A percentile compares a stretch with the other conserved stretches of the same genome.
These are phyloP conservation scores for Cyclotella distinguenda DNA, from an alignment of 108 stramenopile genomes.

Conservation along the genomic window DNA sequence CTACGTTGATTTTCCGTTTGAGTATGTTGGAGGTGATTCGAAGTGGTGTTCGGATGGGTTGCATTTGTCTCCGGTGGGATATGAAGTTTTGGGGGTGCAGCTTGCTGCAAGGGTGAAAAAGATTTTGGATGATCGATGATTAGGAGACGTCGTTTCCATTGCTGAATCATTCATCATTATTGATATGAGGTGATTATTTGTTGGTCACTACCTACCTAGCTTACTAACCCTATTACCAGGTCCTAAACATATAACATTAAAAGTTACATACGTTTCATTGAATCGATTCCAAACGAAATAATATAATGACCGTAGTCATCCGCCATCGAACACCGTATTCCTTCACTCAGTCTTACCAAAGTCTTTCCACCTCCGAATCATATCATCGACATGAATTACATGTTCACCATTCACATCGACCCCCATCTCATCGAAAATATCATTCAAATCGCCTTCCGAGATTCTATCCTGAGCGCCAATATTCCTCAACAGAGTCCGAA, in stretches of 20 bases:
- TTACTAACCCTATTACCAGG: too few relatives aligned
- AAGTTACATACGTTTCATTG: too few relatives aligned
- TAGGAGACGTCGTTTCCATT: too few relatives aligned
- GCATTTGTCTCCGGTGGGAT: constrained; percentile 66
- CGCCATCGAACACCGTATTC: neutral
- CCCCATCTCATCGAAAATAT: constrained; percentile 34
- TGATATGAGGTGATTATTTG: too few relatives aligned
- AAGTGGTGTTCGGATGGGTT: constrained; percentile 61
- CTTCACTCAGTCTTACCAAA: neutral
- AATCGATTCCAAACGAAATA: neutral
- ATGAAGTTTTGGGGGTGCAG: constrained; percentile 50
- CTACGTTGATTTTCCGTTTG: constrained; percentile 60
- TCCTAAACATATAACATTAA: too few relatives aligned
- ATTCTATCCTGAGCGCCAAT: constrained; percentile 34
- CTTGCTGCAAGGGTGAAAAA: constrained; percentile 53
- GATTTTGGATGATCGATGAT: constrained; percentile 29
- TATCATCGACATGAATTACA: constrained; percentile 26
- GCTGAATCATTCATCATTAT: too few relatives aligned
- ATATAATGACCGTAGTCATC: too few relatives aligned
- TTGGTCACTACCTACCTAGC: too few relatives aligned
- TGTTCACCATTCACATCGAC: constrained; percentile 16
- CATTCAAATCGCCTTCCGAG: constrained; percentile 21
- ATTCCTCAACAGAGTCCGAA: constrained; percentile 25
- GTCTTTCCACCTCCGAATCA: constrained; percentile 17
- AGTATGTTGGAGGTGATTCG: constrained; percentile 20